phyloP scores from a whole-genome alignment of 306 rosid genomes.

The Clitoria ternatea region DNA sequence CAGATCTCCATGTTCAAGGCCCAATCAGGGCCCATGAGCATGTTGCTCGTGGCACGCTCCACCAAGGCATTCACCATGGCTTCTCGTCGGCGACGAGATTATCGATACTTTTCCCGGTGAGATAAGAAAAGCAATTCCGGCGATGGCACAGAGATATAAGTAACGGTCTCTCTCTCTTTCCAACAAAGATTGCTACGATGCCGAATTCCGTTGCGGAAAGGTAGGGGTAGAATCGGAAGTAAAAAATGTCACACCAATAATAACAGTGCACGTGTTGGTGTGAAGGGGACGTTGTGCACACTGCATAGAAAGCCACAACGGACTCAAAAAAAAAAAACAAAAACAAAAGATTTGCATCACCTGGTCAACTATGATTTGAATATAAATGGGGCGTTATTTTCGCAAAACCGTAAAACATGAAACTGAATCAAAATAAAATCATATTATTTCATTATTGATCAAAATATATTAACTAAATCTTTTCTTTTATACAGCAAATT shows the following conservation, averaged over 20 bases:
- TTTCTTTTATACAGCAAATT: too few relatives aligned
- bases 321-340: not conserved
- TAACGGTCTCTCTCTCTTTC: constrained; percentile 28
- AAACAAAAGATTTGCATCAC: constrained; percentile 12
- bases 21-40: constrained; percentile 99
- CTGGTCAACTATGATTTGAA: not conserved
- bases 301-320: not conserved
- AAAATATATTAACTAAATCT: too few relatives aligned
- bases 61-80: constrained; percentile 91
- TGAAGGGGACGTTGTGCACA: too few relatives aligned
- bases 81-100: constrained; percentile 22
- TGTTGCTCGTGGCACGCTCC: constrained; percentile 91
- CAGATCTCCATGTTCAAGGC: constrained; percentile 99
- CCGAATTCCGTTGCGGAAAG: constrained; percentile 42
- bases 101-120: constrained; percentile 26
- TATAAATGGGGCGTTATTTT: not conserved
- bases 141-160: constrained; percentile 14
- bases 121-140: constrained; percentile 32
- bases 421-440: not conserved
- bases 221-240: constrained; percentile 12
- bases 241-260: not conserved
- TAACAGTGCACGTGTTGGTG: constrained; percentile 27
- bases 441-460: not conserved
- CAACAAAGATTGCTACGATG: constrained; percentile 21
- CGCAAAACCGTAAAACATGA: not conserved